Base-by-base conservation (phyloP, 164 flowering plant genomes). In the Euptelea pleiosperma region DNA sequence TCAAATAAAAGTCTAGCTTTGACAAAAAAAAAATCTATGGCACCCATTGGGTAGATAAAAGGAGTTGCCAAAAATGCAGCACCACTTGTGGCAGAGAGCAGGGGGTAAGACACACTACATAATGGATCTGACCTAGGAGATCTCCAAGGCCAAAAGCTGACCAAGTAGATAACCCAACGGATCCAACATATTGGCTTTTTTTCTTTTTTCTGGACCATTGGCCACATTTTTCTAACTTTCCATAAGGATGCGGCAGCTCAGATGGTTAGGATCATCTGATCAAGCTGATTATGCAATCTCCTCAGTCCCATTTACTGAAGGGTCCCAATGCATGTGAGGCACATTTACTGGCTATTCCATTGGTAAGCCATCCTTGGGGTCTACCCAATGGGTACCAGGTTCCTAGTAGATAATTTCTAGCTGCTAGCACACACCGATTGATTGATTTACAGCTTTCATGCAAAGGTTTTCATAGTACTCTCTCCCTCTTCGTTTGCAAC, bases 381-480 rank as follows among this genome's bases (percentile, higher is more conserved):
- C 48, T 19, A 18, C 18, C 21, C 2, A 42, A 29, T 9, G 9
- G 33, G 39, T 10, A 33, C 30, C 16, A 51, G 25, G 12, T 34
- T 10, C 33, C 8, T 22, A 30, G 14, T 8, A 24, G 12, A 42
- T 18, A 43, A 16, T 29, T 11, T 14, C 25, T 29, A 29, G 54
- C 52, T 47, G 34, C 21, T 30, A 55, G 61, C 15, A 72, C 91
- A 11, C 57, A 88, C 97, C 99, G 42, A 91, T 82, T 16, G 96
- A 91, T 71, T 94, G 99, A 73, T 94, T 94, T 35, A 94, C 96
- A 41, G 99, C 97, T 71, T 94, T 94, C 96, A 91, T 89, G 83
- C 96, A 91, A 43, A 94, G 85, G 69, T 91, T 91, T 75, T 91
- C 99, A 67, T 94, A 91, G 64, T 94, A 94, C 44, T 88, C 96